Evolutionary conservation across 1,139 yeast species (phyloP), one percentile per base, ranked within the genome.

Genomic region (Magnusiomyces tetraspermus): DNA sequence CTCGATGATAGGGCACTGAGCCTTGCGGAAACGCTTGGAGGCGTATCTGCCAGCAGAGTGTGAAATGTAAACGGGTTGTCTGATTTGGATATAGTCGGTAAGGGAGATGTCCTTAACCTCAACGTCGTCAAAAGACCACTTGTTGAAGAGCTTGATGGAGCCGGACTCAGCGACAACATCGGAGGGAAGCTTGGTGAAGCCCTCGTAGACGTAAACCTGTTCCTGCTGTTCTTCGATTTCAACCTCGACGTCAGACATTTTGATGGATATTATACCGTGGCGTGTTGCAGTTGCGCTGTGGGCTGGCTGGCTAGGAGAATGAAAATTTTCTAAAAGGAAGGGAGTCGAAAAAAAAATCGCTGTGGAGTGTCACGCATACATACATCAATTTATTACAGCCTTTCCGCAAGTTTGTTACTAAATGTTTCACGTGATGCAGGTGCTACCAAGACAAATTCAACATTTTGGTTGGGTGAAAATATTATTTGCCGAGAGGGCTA

Each of bases 1-100:
- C 84, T 94, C 99, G 69, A 94, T 77, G 75, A 94, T 84, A 72
- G 98, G 98, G 81, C 97, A 90, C 83, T 92, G 97, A 67, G 98
- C 95, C 86, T 94, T 94, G 85, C 97, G 90, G 87, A 94, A 94
- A 80, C 98, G 90, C 88, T 92, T 92, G 79, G 89, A 76, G 72
- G 97, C 98, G 81, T 90, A 94, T 79, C 97, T 90, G 76, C 98
- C 98, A 69, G 98, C 97, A 69, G 97, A 89, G 95, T 94, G 98
- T 70, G 97, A 80, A 63, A 90, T 95, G 72, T 90, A 92, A 70
- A 89, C 95, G 75, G 98, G 97, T 76, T 85, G 87, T 77, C 95
- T 85, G 78, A 92, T 80, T 80, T 90, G 97, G 69, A 92, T 79
- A 94, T 94, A 92, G 79, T 92, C 98, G 71, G 92, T 92, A 75